phyloP scores from a whole-genome alignment of 2,329 filamentous ascomycete genomes.

The Penicillium polonicum region DNA sequence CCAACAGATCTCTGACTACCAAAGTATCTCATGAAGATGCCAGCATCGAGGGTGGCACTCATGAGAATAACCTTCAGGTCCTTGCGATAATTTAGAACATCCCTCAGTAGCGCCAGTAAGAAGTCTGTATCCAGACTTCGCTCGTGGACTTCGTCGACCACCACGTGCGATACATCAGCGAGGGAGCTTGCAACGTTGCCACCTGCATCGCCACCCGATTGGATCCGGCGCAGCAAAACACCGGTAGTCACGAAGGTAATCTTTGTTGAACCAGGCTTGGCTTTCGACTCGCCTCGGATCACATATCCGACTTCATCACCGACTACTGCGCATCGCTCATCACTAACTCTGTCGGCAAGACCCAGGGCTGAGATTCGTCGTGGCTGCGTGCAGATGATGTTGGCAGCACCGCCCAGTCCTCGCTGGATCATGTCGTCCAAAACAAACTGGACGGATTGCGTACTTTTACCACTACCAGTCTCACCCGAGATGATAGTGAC shows the following conservation, averaged over 20 bases:
- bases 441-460: slow-evolving; percentile 93
- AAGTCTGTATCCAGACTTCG: slow-evolving; percentile 94
- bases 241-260: slow-evolving; percentile 96
- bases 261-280: slow-evolving; percentile 68
- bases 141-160: slow-evolving; percentile 97
- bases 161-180: slow-evolving; percentile 87
- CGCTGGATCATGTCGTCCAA: slow-evolving; percentile 82
- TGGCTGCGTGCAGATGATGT: slow-evolving; percentile 94
- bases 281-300: slow-evolving; percentile 85
- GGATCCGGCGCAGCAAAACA: slow-evolving; percentile 84
- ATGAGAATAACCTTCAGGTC: slow-evolving; percentile 90
- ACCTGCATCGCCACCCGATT: slow-evolving; percentile 77
- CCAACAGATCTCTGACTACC: slow-evolving; percentile 68
- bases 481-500: slow-evolving; percentile 97
- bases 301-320: slow-evolving; percentile 89
- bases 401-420: slow-evolving; percentile 72
- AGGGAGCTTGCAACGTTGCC: slow-evolving; percentile 79
- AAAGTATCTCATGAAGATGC: slow-evolving; percentile 83
- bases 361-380: slow-evolving; percentile 91
- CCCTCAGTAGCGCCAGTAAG: slow-evolving; percentile 78
- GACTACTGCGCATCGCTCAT: slow-evolving; percentile 78
- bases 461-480: slow-evolving; percentile 95
- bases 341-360: slow-evolving; percentile 88
- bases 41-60: slow-evolving; percentile 91
- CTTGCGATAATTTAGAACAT: slow-evolving; percentile 71